Percentiles rank a stretch among this genome's conserved stretches.
Conservation (phyloP, 805 yeast genomes). For the Schwanniomyces sp. region DNA sequence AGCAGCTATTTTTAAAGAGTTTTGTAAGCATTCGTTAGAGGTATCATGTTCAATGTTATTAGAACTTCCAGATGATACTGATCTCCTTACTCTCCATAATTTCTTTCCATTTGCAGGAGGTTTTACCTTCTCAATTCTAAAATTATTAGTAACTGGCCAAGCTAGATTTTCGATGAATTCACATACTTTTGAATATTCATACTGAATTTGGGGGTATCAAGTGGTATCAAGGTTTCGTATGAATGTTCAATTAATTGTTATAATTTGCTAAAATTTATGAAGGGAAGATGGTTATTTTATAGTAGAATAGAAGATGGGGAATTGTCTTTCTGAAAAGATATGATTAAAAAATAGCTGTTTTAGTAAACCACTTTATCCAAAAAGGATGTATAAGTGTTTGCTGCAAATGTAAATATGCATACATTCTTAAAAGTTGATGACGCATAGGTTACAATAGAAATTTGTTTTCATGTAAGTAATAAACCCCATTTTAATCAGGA, state of each 20-base stretch:
- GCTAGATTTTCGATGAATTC: neutral
- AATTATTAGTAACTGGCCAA: conserved; percentile 5
- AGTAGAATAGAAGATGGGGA: neutral
- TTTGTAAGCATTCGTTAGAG: conserved; percentile 40
- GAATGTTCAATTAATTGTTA: neutral
- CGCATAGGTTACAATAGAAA: neutral
- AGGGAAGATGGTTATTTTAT: neutral
- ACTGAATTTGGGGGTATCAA: neutral
- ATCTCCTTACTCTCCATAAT: conserved; percentile 43
- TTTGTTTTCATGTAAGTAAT: neutral
- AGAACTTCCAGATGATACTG: conserved; percentile 11
- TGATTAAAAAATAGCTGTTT: neutral
- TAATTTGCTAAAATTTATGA: neutral
- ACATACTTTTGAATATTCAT: conserved; percentile 8
- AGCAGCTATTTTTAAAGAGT: conserved; percentile 41
- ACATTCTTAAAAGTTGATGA: neutral
- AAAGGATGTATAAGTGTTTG: neutral
- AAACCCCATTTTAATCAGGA: neutral
- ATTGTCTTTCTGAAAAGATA: neutral
- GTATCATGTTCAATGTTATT: conserved; percentile 13
- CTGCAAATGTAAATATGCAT: neutral
- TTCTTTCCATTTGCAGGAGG: conserved; percentile 48
- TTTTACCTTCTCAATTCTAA: conserved; percentile 4
- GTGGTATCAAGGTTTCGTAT: conserved; percentile 1
- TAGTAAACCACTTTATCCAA: neutral